Base-by-base conservation (phyloP, 1,284 basidiomycete species). In the Leccinum pachyderme region DNA sequence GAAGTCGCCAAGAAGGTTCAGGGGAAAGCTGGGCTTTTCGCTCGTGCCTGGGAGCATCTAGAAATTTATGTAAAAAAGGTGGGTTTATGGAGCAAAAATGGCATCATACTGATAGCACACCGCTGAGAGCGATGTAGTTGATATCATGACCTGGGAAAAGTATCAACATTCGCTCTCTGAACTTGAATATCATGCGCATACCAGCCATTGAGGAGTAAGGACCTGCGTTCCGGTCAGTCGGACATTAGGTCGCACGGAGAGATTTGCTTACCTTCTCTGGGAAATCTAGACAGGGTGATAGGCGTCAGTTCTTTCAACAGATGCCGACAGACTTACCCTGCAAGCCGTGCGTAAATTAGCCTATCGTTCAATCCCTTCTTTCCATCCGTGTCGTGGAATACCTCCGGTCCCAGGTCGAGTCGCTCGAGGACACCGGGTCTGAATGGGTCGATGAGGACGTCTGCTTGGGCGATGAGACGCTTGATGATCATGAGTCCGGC, bases 111-210 rank as follows among this genome's bases (percentile, higher is more conserved):
- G 85, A 84, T 9, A 93, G 75, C 5, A 89, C 78, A 0, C 91
- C 91, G 58, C 86, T 89, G 28, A 91, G 76, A 8, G 91, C 91
- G n/a, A 93, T 77, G 67, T 93, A 94, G 67, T 93, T 93, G 61
- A 93, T 82, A 66, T 94, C 91, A 66, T 93, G 91, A 24, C 87
- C 86, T 89, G n/a, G 53, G 29, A 46, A 15, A 54, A 59, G 32
- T 32, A n/a, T 48, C 18, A 41, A 45, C 15, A 49, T 45, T 46
- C 47, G 46, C n/a, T 29, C 54, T 5, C n/a, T n/a, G 15, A 18
- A 27, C 31, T 46, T 37, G 32, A 49, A 1, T 47, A 46, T 24
- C 27, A 41, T 9, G 12, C 13, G 63, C 75, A 27, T 61, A 86
- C 86, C 87, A 29, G 87, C 87, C 84, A 88, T 87, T 61, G 84